Evolutionary conservation across 441 rosid species (phyloP).

Genomic region (Dalechampia spathulata): DNA sequence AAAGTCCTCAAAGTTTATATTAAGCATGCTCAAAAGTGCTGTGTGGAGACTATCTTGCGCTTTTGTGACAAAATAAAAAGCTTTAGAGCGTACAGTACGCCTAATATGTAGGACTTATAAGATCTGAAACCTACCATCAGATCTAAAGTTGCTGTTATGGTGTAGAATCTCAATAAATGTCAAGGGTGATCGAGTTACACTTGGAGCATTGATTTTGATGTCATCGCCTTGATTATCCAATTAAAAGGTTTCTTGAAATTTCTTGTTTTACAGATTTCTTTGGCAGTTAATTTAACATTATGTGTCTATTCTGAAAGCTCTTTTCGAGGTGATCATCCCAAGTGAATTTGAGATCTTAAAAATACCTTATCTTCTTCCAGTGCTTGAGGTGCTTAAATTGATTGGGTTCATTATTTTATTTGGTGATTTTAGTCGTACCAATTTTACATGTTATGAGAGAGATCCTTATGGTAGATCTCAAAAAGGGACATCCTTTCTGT

Average conservation of each 20-base stretch:
- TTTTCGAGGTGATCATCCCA: slow-evolving; percentile 13
- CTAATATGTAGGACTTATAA: slow-evolving; percentile 9
- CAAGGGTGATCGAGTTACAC: slow-evolving; percentile 11
- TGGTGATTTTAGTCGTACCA: slow-evolving; percentile 10
- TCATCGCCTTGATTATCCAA: slow-evolving; percentile 1
- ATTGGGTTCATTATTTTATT: slow-evolving; percentile 5
- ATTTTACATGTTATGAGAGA: slow-evolving; percentile 12
- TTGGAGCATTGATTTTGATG: slow-evolving; percentile 8
- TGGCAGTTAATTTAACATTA: neutral
- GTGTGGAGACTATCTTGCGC: slow-evolving; percentile 14
- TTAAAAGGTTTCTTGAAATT: neutral
- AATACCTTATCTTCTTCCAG: neutral
- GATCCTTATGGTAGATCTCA: slow-evolving; percentile 5
- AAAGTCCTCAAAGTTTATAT: slow-evolving; percentile 16
- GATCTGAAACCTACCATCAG: slow-evolving; percentile 1
- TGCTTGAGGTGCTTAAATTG: slow-evolving; percentile 14
- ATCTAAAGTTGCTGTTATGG: slow-evolving; percentile 4
- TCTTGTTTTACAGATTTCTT: slow-evolving; percentile 5
- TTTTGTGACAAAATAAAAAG: slow-evolving; percentile 13
- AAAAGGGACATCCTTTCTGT: slow-evolving; percentile 5
- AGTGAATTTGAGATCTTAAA: slow-evolving; percentile 3
- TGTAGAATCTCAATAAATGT: neutral
- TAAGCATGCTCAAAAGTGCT: slow-evolving; percentile 10
- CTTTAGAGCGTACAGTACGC: slow-evolving; percentile 11
- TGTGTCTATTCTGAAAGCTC: slow-evolving; percentile 8